Conservation (phyloP, 2,329 filamentous ascomycete genomes). For the Mariannaea sp. region DNA sequence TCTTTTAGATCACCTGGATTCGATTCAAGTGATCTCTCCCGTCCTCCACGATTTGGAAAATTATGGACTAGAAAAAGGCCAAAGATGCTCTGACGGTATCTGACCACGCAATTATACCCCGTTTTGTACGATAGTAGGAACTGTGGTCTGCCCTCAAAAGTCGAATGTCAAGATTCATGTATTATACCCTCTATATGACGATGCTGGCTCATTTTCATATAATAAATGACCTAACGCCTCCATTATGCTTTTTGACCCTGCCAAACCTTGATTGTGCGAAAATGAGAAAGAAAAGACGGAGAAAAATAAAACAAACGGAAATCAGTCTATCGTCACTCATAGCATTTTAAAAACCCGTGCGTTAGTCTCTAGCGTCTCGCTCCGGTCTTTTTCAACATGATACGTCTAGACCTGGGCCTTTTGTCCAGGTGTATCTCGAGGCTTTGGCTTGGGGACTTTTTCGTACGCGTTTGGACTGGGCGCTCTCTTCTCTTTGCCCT, state of each 20-base stretch:
- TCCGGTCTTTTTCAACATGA: not conserved
- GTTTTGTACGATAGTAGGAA: too few relatives aligned
- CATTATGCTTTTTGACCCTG: too few relatives aligned
- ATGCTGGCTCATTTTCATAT: not conserved
- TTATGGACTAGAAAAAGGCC: too few relatives aligned
- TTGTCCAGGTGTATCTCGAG: conserved; percentile 37
- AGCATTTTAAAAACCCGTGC: conserved; percentile 14
- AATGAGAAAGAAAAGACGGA: not conserved
- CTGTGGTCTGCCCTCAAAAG: too few relatives aligned
- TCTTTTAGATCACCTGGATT: too few relatives aligned
- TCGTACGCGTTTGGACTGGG: conserved; percentile 84
- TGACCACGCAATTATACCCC: too few relatives aligned
- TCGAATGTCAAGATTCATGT: too few relatives aligned
- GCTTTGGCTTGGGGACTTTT: conserved; percentile 62
- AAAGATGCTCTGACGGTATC: too few relatives aligned
- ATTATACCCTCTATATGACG: too few relatives aligned
- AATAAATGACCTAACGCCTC: not conserved
- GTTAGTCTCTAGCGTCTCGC: not conserved
- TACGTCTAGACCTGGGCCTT: conserved; percentile 29
- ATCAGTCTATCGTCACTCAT: conserved; percentile 11
- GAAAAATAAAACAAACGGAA: not conserved
- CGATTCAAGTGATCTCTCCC: too few relatives aligned
- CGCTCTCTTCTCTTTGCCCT: conserved; percentile 47
- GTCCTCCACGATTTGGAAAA: too few relatives aligned
- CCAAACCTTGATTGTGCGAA: not conserved